Evolutionary conservation across 139 green algal genomes (phyloP).

Genomic region (Nannochloris sp.): DNA sequence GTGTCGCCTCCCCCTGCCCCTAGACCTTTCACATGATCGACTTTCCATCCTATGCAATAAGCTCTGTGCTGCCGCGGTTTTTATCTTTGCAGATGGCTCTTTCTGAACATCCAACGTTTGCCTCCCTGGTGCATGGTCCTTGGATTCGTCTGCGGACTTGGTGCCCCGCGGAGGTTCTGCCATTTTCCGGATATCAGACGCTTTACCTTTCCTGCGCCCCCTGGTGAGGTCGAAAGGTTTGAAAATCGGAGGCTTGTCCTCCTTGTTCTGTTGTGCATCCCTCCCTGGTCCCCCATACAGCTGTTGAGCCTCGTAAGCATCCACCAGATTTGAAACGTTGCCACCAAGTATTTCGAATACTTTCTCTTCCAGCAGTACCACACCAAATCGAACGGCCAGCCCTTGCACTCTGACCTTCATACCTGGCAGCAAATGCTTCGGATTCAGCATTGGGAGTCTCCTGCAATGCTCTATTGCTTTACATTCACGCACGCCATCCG

Average conservation of each 20-base stretch:
- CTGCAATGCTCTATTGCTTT: constrained; percentile 13
- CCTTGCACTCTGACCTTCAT: constrained; percentile 10
- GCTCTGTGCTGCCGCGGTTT: not conserved
- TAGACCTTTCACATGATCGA: not conserved
- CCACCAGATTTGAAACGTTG: constrained; percentile 29
- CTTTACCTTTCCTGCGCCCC: not conserved
- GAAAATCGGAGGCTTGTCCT: constrained; percentile 30
- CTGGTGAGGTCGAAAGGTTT: constrained; percentile 25
- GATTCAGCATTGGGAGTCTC: constrained; percentile 2
- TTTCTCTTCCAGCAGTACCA: constrained; percentile 30
- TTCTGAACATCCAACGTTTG: too few relatives aligned
- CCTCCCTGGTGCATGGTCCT: too few relatives aligned
- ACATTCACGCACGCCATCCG: constrained; percentile 13
- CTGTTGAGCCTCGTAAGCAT: constrained; percentile 31
- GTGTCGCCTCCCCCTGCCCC: constrained; percentile 4
- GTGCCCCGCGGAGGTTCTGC: too few relatives aligned
- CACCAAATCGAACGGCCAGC: constrained; percentile 8
- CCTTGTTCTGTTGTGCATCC: constrained; percentile 1
- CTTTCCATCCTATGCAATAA: not conserved
- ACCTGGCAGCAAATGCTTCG: constrained; percentile 13
- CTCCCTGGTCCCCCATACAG: constrained; percentile 28
- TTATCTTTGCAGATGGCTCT: not conserved
- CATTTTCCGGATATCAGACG: too few relatives aligned
- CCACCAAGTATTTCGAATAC: constrained; percentile 34
- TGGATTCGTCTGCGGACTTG: too few relatives aligned